Base-by-base conservation (phyloP, 2,329 filamentous ascomycete species). In the Pseudonectria foliicola region DNA sequence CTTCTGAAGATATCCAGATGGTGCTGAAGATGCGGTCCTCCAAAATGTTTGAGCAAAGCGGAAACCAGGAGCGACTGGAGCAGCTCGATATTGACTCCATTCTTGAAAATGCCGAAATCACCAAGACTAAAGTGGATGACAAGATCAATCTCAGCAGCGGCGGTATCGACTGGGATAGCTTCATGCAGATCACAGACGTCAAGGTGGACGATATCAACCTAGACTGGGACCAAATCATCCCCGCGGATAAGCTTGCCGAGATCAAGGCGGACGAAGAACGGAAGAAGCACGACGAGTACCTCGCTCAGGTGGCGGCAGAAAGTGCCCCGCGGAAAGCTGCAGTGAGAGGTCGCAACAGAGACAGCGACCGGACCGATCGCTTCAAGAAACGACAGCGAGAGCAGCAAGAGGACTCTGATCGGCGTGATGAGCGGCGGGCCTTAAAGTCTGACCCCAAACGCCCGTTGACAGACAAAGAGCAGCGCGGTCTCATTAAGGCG, bases 171-270 rank as follows among this genome's bases (percentile, higher is more conserved):
- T 79, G 92, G 65, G 90, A 95, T 56, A 94, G 95, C 43, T 98
- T 96, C 61, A 80, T 98, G 66, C 88, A 96, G 55, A 94, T 95
- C 54, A 95, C 92, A 1, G 92, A 98, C 60, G 90, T 96, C 61
- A 96, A 96, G 63, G 85, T 96, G 15, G 85, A 96, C 39, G 74
- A 79, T 33, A 67, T 77, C 31, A 66, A 68, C 45, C 79, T 96
- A 16, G 88, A 93, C 48, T 98, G 92, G 92, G 92, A 98, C 52
- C 85, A 96, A 47, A 98, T 98, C 51, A 96, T 98, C 49, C 93
- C 92, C 1, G 88, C 89, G 40, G 88, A 95, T 7, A 81, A 95
- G 52, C 74, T 98, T 13, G 89, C 89, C 12, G 81, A 80, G 40
- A 84, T 96, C 62, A 95, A 93, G 59, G 81, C 80, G 0, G 86